phyloP scores from a whole-genome alignment of 2,329 filamentous ascomycete genomes.

The Plectosphaerella plurivora region DNA sequence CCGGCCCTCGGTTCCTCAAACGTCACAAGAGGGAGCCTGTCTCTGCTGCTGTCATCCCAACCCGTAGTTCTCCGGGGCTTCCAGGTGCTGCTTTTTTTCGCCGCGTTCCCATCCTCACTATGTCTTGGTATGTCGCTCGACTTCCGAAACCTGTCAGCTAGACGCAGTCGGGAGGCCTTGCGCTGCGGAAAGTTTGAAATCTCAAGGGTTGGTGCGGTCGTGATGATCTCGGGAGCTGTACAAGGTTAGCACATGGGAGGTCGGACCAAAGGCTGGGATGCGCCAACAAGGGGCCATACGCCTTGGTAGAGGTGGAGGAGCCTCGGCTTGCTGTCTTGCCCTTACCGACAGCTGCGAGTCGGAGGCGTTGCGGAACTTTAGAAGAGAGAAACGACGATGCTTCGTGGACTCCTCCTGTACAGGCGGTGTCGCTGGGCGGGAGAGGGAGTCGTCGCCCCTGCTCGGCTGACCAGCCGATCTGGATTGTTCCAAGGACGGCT shows the following conservation, averaged over 20 bases:
- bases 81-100: conserved; percentile 14
- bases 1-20: conserved; percentile 56
- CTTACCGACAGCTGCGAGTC: conserved; percentile 80
- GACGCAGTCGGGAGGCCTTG: conserved; percentile 50
- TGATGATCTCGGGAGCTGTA: conserved; percentile 73
- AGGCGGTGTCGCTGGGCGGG: conserved; percentile 42
- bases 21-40: conserved; percentile 22
- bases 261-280: not conserved
- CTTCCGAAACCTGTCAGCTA: conserved; percentile 47
- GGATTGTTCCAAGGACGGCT: not conserved
- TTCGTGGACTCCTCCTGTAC: conserved; percentile 51
- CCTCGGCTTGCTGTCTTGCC: conserved; percentile 63
- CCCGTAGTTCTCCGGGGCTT: conserved; percentile 35
- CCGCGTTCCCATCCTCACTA: conserved; percentile 8
- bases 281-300: conserved; percentile 34
- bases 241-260: conserved; percentile 6
- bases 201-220: conserved; percentile 78
- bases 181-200: conserved; percentile 43
- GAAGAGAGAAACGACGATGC: conserved; percentile 61
- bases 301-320: conserved; percentile 53
- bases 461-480: conserved; percentile 3
- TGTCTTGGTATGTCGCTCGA: conserved; percentile 43
- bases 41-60: conserved; percentile 14
- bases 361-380: conserved; percentile 87
- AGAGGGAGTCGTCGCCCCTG: conserved; percentile 14